Evolutionary conservation across 805 yeast genomes (phyloP), one percentile per base, ranked within the genome.

Genomic region (Clavispora carvajalis): DNA sequence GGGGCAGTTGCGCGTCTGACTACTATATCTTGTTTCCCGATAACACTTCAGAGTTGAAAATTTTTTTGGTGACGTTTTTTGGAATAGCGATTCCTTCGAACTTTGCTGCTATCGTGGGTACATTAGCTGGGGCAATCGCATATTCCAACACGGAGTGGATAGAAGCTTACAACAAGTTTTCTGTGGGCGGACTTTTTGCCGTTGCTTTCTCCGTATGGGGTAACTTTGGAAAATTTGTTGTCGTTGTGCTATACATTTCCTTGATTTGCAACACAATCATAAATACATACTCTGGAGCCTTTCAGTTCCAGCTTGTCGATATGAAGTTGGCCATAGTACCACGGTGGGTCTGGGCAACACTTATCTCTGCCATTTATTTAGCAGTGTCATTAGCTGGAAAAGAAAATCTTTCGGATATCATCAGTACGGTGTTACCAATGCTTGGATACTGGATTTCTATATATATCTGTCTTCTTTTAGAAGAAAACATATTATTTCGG

Each of bases 131-230:
- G 3, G 45, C 52, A 23, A 60, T 62, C n/a, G 67, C 70, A 0
- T 52, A 52, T 34, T 46, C 60, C 1, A 56, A 63, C 37, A 36
- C 44, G n/a, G 64, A 63, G 1, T 64, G 69, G 70, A 43, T 48
- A 13, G 56, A 45, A 4, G 63, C 64, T 1, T 64, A 62, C 36
- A 41, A 48, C 13, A 22, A 40, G 7, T 49, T 47, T 41, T 67
- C 69, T 1, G 55, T 62, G 40, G 69, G 70, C 7, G 70, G 69
- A 0, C 39, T 64, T 4, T 43, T 64, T 13, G 49, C 44, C 31
- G 63, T 51, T 7, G 52, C 65, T 1, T 65, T 65, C 39, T 44
- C 47, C 33, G 65, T 65, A 1, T 66, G 70, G 69, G 67, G 66
- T 1, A 51, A 52, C 0, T 63, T 63, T 24, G 70, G 70, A 3